Conservation (phyloP, 768 basidiomycete species). For the Mycena filopes region DNA sequence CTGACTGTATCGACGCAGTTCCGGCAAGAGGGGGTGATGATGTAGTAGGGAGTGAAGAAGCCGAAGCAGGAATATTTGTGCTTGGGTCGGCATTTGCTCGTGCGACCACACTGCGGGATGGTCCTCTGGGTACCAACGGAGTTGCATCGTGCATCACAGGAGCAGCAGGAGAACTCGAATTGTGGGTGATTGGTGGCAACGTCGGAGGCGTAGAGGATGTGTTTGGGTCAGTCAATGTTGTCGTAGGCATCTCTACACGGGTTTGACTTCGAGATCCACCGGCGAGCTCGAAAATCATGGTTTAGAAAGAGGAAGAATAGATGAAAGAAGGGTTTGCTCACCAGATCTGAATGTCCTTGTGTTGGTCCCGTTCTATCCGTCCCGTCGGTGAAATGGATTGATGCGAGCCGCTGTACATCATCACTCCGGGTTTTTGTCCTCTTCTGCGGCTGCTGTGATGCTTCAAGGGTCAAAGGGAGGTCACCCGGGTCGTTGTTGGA, state of each 20-base stretch:
- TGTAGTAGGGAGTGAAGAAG: not conserved
- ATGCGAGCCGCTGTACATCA: not conserved
- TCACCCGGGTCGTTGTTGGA: not conserved
- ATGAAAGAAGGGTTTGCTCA: not conserved
- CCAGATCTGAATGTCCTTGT: not conserved
- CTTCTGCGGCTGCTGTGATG: not conserved
- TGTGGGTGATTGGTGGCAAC: not conserved
- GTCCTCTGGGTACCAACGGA: not conserved
- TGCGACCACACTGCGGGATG: not conserved
- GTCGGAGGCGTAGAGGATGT: not conserved
- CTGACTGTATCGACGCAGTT: no score
- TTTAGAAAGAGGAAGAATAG: not conserved
- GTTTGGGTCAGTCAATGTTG: not conserved
- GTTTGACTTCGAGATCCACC: not conserved
- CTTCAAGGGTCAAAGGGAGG: not conserved
- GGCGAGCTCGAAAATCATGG: not conserved
- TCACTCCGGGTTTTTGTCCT: not conserved
- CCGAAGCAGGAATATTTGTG: not conserved
- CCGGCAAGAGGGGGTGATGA: not conserved
- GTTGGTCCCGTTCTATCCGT: not conserved
- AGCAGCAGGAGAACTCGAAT: not conserved
- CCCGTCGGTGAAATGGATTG: not conserved
- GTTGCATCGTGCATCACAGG: no score
- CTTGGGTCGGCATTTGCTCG: conserved; percentile 1
- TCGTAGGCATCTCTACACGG: not conserved